Percentiles rank a stretch among this genome's conserved stretches.
Evolutionary conservation across 805 yeast species (phyloP).

Genomic region (Kregervanrija fluxuum): DNA sequence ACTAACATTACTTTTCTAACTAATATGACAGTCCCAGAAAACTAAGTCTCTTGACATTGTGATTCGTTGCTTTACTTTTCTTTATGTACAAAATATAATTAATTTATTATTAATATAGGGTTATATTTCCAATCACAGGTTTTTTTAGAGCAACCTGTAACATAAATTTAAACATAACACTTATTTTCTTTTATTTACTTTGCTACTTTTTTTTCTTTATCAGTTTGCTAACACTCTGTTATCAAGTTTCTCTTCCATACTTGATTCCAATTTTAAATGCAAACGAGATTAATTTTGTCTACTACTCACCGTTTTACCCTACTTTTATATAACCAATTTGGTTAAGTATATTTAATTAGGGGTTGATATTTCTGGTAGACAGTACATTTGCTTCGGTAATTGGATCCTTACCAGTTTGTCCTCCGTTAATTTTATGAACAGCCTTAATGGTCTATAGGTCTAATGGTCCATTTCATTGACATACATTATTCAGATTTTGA

Average conservation of each 20-base stretch:
- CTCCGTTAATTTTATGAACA: not conserved
- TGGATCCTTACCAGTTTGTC: constrained; percentile 5
- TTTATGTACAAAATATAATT: constrained; percentile 9
- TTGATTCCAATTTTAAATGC: constrained; percentile 84
- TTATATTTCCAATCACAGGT: constrained; percentile 3
- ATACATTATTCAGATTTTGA: constrained; percentile 27
- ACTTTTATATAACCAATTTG: constrained; percentile 6
- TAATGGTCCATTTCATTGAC: constrained; percentile 67
- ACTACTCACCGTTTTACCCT: constrained; percentile 60
- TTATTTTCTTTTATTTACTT: too few relatives aligned
- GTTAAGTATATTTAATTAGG: not conserved
- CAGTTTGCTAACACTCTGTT: constrained; percentile 94
- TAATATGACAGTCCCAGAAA: constrained; percentile 50
- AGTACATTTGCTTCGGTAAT: constrained; percentile 14
- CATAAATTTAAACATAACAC: not conserved
- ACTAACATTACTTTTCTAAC: constrained; percentile 6
- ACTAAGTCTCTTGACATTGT: constrained; percentile 35
- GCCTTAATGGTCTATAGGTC: constrained; percentile 12
- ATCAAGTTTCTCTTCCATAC: constrained; percentile 51
- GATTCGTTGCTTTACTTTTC: not conserved
- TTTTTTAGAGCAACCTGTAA: constrained; percentile 1
- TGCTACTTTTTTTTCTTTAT: too few relatives aligned
- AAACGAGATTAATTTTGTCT: constrained; percentile 64
- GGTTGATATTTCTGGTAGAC: not conserved
- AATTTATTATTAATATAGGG: constrained; percentile 21